Base-by-base conservation (phyloP, 2,329 filamentous ascomycete genomes). In the Trichothecium roseum region DNA sequence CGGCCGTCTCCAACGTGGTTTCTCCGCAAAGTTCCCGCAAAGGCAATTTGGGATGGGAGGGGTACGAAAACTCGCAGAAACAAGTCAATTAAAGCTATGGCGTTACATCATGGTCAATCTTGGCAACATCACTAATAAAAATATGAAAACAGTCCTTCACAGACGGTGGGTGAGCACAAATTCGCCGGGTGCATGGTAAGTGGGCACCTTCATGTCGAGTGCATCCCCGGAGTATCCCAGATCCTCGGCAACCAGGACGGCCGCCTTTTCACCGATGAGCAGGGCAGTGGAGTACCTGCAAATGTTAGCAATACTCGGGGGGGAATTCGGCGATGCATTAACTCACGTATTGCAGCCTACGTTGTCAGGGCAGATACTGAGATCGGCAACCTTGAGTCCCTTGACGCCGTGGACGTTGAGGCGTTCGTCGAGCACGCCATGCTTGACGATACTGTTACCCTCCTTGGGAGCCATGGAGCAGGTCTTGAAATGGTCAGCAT, bases 391-490 rank as follows among this genome's bases (percentile, higher is more conserved):
- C 69, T 86, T 86, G 47, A 87, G 69, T 13, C 78, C 77, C 64
- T 84, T 71, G 44, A 85, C 80, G 35, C 81, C 82, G 52, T 86
- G 79, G 3, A 87, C 81, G 45, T 85, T 86, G 37, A 87, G 69
- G 40, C 81, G 73, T 57, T 84, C 80, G 51, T 87, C 82, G 27
- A 87, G 60, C 1, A 87, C 82, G 40, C 82, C 82, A 49, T 86
- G 80, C 62, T 82, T 84, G 55, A 87, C 81, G 49, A 88, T 84
- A 48, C 72, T 78, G 63, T 86, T 88, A 40, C 84, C 83, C 49
- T 85, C 72, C 40, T 62, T 69, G 4, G 83, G 83, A 0, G 80
- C 81, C 80, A 87, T 87, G 35, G 77, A 83, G 61, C 81, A 85
- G 2, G 81, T 86, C 31, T 33, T 16, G 31, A 5, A 22, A 18